Conservation (phyloP, 139 green algal genomes). For the Chlamydomonas sphaeroides region DNA sequence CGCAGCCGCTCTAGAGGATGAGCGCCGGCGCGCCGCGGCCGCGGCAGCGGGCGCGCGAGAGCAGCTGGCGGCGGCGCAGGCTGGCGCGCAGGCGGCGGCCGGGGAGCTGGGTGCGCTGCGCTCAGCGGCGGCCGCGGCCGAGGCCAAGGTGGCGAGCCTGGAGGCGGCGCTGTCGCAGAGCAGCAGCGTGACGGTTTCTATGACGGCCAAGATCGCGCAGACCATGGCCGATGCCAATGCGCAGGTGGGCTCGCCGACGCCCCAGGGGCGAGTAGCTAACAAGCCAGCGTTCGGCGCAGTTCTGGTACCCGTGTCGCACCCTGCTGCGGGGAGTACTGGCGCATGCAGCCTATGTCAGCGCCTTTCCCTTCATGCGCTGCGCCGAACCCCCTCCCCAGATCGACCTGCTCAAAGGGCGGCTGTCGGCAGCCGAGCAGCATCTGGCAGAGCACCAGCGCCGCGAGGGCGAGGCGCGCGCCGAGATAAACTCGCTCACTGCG, state of each 20-base stretch:
- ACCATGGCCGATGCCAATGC: constrained; percentile 51
- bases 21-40: constrained; percentile 15
- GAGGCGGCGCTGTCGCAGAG: constrained; percentile 63
- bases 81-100: background rate
- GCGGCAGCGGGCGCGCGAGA: constrained; percentile 45
- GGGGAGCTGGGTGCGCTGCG: constrained; percentile 31
- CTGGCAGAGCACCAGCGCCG: constrained; percentile 34
- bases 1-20: constrained; percentile 39
- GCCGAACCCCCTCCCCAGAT: no score
- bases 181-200: constrained; percentile 55
- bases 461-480: constrained; percentile 41
- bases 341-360: no score
- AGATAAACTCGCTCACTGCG: constrained; percentile 41
- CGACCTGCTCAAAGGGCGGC: constrained; percentile 41
- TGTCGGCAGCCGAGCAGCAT: constrained; percentile 45
- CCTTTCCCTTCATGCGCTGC: no score
- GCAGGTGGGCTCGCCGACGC: constrained; percentile 40
- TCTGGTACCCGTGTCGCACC: no score
- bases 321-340: no score
- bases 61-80: constrained; percentile 41
- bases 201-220: constrained; percentile 64
- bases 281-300: no score
- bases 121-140: constrained; percentile 44
- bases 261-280: no score
- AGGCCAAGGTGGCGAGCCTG: constrained; percentile 34